Percentiles rank a stretch among this genome's conserved stretches.
These are phyloP conservation scores for Diaporthe vaccinii DNA, from an alignment of 2,329 filamentous ascomycete species.

Conservation along the genomic window DNA sequence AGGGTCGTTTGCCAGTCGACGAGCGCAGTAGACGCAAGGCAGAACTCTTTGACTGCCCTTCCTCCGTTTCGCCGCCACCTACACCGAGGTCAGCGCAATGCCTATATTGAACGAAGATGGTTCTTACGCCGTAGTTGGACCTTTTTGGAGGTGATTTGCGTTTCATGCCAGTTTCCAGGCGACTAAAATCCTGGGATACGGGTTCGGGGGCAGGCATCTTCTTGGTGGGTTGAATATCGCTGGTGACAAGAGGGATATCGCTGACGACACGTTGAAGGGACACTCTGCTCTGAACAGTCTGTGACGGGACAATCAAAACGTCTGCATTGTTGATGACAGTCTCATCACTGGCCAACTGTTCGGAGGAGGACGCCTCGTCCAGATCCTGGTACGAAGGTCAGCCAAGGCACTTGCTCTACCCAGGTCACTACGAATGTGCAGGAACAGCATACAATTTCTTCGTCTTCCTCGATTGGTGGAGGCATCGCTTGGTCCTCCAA, in stretches of 20 bases:
- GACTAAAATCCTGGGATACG: neutral
- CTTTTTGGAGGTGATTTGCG: slow-evolving; percentile 22
- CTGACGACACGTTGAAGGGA: slow-evolving; percentile 33
- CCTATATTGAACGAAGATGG: neutral
- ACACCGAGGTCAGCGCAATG: neutral
- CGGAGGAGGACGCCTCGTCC: neutral
- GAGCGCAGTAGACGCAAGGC: slow-evolving; percentile 33
- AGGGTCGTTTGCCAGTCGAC: slow-evolving; percentile 35
- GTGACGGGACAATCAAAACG: neutral
- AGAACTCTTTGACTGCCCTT: slow-evolving; percentile 16
- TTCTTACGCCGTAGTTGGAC: slow-evolving; percentile 13
- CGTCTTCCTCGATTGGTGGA: slow-evolving; percentile 25
- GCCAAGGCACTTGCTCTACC: neutral
- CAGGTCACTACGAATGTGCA: neutral
- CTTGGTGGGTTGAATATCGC: slow-evolving; percentile 18
- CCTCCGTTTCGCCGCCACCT: slow-evolving; percentile 29
- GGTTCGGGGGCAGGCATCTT: neutral
- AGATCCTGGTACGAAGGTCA: slow-evolving; percentile 20
- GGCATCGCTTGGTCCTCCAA: slow-evolving; percentile 4
- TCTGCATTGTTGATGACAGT: neutral
- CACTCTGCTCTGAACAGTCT: neutral
- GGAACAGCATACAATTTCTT: neutral
- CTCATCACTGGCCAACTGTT: neutral
- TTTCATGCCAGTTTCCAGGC: neutral
- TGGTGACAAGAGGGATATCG: slow-evolving; percentile 33